phyloP scores from a whole-genome alignment of 208 protist genomes.

The Angomonas desouzai region DNA sequence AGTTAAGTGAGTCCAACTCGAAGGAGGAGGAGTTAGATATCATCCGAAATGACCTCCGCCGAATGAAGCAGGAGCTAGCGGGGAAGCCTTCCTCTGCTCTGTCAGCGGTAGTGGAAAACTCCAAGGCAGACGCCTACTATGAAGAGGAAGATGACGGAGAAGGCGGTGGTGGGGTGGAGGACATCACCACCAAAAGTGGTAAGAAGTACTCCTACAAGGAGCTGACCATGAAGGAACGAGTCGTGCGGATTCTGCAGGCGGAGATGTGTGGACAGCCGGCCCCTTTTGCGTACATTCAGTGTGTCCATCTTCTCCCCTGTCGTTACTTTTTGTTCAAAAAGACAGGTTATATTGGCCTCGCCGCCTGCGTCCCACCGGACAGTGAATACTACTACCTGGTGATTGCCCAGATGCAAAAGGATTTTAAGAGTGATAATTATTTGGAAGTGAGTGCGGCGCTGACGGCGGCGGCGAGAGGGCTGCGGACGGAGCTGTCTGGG shows the following conservation, averaged over 20 bases:
- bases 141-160: not conserved
- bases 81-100: not conserved
- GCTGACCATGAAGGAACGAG: conserved; percentile 68
- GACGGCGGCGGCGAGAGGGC: conserved; percentile 78
- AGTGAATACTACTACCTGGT: conserved; percentile 94
- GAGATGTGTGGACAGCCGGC: conserved; percentile 94
- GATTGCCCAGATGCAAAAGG: conserved; percentile 92
- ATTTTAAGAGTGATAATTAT: conserved; percentile 88
- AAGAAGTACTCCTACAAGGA: conserved; percentile 24
- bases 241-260: conserved; percentile 92
- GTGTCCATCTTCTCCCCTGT: conserved; percentile 94
- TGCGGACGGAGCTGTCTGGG: conserved; percentile 85
- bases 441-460: conserved; percentile 89
- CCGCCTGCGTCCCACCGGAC: conserved; percentile 78
- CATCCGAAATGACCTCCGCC: conserved; percentile 53
- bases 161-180: conserved; percentile 12
- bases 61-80: conserved; percentile 32
- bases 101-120: not conserved
- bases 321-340: conserved; percentile 53
- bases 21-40: conserved; percentile 81
- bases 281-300: conserved; percentile 93
- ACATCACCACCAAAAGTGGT: not conserved
- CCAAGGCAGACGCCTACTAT: not conserved
- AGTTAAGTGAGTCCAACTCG: conserved; percentile 61
- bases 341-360: conserved; percentile 91